Evolutionary conservation across 2,329 filamentous ascomycete species (phyloP).

Genomic region (Sclerotinia borealis): DNA sequence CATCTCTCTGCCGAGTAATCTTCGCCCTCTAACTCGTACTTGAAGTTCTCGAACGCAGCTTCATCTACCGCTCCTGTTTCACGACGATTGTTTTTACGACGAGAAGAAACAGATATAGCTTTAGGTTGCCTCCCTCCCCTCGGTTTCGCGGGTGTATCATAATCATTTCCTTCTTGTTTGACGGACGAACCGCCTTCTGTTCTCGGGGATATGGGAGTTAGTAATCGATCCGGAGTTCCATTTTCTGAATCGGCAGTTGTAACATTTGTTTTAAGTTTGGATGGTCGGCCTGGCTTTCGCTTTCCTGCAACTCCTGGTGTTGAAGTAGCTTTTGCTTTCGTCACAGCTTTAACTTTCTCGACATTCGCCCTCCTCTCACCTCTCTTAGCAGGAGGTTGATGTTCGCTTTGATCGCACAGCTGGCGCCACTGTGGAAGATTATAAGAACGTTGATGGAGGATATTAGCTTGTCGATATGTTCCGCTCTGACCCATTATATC

Average conservation of each 20-base stretch:
- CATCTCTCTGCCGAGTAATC: conserved; percentile 89
- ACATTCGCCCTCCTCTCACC: conserved; percentile 64
- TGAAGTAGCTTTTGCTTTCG: conserved; percentile 25
- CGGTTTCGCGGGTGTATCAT: conserved; percentile 37
- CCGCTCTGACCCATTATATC: conserved; percentile 96
- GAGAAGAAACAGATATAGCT: conserved; percentile 68
- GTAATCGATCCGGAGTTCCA: conserved; percentile 40
- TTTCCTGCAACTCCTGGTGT: conserved; percentile 18
- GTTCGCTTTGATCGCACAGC: conserved; percentile 88
- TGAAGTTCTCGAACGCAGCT: conserved; percentile 81
- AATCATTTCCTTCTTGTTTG: conserved; percentile 37
- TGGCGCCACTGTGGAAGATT: conserved; percentile 95
- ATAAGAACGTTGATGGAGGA: conserved; percentile 92
- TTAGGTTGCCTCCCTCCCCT: conserved; percentile 44
- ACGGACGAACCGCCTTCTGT: conserved; percentile 33
- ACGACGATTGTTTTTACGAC: conserved; percentile 77
- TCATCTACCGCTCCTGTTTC: conserved; percentile 83
- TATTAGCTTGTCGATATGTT: conserved; percentile 94
- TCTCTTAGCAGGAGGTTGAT: conserved; percentile 87
- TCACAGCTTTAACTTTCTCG: conserved; percentile 27
- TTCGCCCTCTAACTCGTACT: conserved; percentile 79
- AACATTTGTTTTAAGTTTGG: conserved; percentile 24
- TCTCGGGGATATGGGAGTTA: conserved; percentile 47
- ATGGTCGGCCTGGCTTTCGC: conserved; percentile 21
- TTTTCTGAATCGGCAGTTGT: conserved; percentile 34